Conservation (phyloP, 495 filamentous ascomycete genomes). For the Aspergillus wentii region DNA sequence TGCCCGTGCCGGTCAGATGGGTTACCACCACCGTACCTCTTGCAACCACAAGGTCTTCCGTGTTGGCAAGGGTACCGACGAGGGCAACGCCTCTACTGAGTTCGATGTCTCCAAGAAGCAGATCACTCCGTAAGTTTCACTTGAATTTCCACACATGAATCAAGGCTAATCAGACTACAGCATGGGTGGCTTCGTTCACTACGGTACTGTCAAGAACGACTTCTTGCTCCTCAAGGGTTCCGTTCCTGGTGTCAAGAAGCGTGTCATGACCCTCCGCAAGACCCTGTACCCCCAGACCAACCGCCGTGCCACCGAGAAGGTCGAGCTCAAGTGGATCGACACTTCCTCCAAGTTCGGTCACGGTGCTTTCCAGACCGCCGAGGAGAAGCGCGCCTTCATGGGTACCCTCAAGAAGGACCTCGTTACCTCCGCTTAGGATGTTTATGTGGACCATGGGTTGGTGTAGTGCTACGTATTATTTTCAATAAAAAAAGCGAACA, state of each 20-base stretch:
- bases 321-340: constrained; percentile 99
- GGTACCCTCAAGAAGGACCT: constrained; percentile 99
- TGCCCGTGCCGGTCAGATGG: constrained; percentile 98
- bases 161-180: constrained; percentile 37
- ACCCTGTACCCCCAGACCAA: constrained; percentile 98
- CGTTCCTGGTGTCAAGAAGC: constrained; percentile 97
- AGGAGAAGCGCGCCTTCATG: constrained; percentile 96
- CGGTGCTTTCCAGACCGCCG: constrained; percentile 96
- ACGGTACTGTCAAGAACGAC: constrained; percentile 99
- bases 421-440: constrained; percentile 62
- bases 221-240: constrained; percentile 98
- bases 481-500: constrained; percentile 46
- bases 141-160: neutral
- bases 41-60: constrained; percentile 99
- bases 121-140: constrained; percentile 91
- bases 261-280: constrained; percentile 98
- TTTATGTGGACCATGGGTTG: constrained; percentile 38
- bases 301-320: constrained; percentile 93
- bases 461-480: constrained; percentile 26
- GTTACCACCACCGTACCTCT: constrained; percentile 99
- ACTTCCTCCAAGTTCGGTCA: constrained; percentile 99
- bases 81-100: constrained; percentile 89
- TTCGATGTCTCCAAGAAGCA: constrained; percentile 97
- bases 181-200: constrained; percentile 97
- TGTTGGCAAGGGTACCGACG: constrained; percentile 84